Conservation (phyloP, 2,329 filamentous ascomycete species). For the Colletotrichum caudatum region DNA sequence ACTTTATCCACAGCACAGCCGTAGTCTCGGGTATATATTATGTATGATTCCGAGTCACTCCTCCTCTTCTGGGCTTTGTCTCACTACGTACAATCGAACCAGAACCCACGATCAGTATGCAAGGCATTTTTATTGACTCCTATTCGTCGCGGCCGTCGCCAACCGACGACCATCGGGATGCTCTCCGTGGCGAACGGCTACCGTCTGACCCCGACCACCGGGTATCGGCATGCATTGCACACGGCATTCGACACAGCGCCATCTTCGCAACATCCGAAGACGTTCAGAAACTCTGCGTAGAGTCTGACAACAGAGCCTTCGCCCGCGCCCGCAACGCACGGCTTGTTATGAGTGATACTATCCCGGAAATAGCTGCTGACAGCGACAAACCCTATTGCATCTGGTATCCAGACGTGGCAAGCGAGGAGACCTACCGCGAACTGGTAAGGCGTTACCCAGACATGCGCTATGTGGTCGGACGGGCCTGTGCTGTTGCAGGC, state of each 20-base stretch:
- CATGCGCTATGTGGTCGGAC: slow-evolving; percentile 53
- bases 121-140: too few species aligned
- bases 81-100: too few species aligned
- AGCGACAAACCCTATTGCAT: slow-evolving; percentile 54
- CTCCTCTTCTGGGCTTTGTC: too few species aligned
- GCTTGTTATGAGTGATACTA: slow-evolving; percentile 48
- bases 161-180: background rate
- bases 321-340: slow-evolving; percentile 18
- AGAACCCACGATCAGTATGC: too few species aligned
- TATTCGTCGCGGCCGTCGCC: background rate
- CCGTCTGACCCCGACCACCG: background rate
- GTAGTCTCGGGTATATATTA: too few species aligned
- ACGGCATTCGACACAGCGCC: background rate
- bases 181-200: background rate
- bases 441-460: slow-evolving; percentile 50
- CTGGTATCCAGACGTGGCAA: slow-evolving; percentile 54
- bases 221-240: background rate
- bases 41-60: too few species aligned
- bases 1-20: too few species aligned
- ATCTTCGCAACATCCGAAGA: background rate
- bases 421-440: slow-evolving; percentile 52
- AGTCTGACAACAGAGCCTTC: background rate
- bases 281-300: background rate
- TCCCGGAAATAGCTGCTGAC: slow-evolving; percentile 30
- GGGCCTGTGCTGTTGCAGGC: slow-evolving; percentile 54